These are phyloP conservation scores for Yamadazyma blattariae DNA, from an alignment of 1,139 yeast species.

Conservation along the genomic window DNA sequence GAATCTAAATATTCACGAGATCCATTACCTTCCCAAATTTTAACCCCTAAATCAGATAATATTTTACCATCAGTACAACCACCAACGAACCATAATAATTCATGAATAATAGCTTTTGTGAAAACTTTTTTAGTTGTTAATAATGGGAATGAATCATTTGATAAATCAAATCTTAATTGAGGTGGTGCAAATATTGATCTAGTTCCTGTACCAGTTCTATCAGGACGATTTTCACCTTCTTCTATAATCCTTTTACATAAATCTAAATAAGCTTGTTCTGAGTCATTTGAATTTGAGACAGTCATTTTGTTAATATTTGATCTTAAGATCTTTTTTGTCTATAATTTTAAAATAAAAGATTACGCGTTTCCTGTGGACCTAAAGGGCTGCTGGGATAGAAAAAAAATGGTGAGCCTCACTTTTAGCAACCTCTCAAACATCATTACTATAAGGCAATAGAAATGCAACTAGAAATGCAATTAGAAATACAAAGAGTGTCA, in stretches of 20 bases:
- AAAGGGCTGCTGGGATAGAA: too few species aligned
- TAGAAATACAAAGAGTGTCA: too few species aligned
- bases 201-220: slow-evolving; percentile 97
- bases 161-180: slow-evolving; percentile 77
- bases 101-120: slow-evolving; percentile 84
- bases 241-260: slow-evolving; percentile 73
- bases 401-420: too few species aligned
- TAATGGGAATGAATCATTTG: slow-evolving; percentile 75
- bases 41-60: slow-evolving; percentile 78
- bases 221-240: slow-evolving; percentile 88
- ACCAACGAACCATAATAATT: slow-evolving; percentile 85
- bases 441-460: too few species aligned
- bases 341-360: not conserved
- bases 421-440: too few species aligned
- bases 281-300: slow-evolving; percentile 33
- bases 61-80: slow-evolving; percentile 88
- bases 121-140: slow-evolving; percentile 92
- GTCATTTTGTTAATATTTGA: slow-evolving; percentile 19
- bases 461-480: too few species aligned
- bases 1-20: slow-evolving; percentile 85
- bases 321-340: not conserved
- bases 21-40: slow-evolving; percentile 99
- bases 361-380: slow-evolving; percentile 1
- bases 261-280: slow-evolving; percentile 85
- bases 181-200: slow-evolving; percentile 91